Percentiles rank a stretch among this genome's conserved stretches.
Evolutionary conservation across 495 filamentous ascomycete genomes (phyloP).

Genomic region (Cercophora newfieldiana): DNA sequence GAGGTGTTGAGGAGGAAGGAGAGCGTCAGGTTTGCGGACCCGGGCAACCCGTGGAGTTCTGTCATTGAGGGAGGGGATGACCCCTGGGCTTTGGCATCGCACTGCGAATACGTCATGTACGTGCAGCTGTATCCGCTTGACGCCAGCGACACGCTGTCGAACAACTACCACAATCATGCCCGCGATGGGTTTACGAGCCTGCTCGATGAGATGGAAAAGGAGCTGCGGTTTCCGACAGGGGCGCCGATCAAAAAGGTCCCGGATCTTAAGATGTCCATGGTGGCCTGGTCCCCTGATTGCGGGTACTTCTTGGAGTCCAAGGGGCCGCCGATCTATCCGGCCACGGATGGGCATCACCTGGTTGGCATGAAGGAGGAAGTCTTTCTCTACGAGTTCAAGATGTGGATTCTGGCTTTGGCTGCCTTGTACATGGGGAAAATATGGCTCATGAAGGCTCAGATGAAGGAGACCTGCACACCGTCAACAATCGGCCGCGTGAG

Average conservation of each 20-base stretch:
- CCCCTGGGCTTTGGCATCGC: slow-evolving; percentile 60
- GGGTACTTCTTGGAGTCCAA: slow-evolving; percentile 88
- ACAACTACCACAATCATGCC: slow-evolving; percentile 12
- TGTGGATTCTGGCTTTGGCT: slow-evolving; percentile 66
- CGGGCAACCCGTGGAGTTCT: slow-evolving; percentile 60
- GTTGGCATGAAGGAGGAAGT: slow-evolving; percentile 77
- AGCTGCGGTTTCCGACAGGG: slow-evolving; percentile 82
- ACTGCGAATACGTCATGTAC: slow-evolving; percentile 88
- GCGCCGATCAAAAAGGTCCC: slow-evolving; percentile 69
- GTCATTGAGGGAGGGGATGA: slow-evolving; percentile 57
- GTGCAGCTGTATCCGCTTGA: slow-evolving; percentile 72
- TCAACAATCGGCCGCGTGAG: slow-evolving; percentile 89
- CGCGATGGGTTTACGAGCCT: slow-evolving; percentile 40
- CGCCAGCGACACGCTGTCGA: slow-evolving; percentile 33
- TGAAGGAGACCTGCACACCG: slow-evolving; percentile 91
- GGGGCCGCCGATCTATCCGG: slow-evolving; percentile 69
- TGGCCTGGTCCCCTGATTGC: slow-evolving; percentile 93
- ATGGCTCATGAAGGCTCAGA: slow-evolving; percentile 73
- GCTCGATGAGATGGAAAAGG: slow-evolving; percentile 73
- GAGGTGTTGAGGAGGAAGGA: slow-evolving; percentile 64
- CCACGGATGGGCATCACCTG: slow-evolving; percentile 66
- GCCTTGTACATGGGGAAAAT: slow-evolving; percentile 68
- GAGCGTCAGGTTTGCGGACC: slow-evolving; percentile 44
- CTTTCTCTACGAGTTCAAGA: slow-evolving; percentile 63
- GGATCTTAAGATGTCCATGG: slow-evolving; percentile 73